Base-by-base conservation (phyloP, 169 alveolate genomes). In the Plasmodium yoelii region DNA sequence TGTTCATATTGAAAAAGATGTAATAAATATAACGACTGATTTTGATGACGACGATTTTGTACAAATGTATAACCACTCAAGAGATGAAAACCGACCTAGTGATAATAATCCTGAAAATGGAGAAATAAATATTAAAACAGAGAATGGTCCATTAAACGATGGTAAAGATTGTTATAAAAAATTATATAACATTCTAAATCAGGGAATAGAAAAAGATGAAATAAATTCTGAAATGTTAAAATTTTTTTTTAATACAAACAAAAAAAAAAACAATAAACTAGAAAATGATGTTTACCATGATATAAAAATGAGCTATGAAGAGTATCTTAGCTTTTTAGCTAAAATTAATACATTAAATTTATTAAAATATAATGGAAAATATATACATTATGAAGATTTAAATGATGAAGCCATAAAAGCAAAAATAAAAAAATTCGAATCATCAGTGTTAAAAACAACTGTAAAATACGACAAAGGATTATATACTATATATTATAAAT, bases 401-500 rank as follows among this genome's bases (percentile, higher is more conserved):
- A 49, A 61, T 10, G 93, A 73, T 5, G 59, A 70, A 34, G 51
- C 59, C 12, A 56, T 55, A 13, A 69, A 77, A 74, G 67, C 26
- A 46, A 68, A 86, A 61, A 71, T 73, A 8, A 60, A 72, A 8
- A 82, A 89, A 44, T 88, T 93, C 26, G 95, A 93, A 73, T 47
- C 53, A 15, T 75, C 92, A 9, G 63, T 93, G 5, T 39, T 93
- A 39, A 87, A 87, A 51, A 91, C 94, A 10, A 72, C 70, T 55
- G 91, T 88, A 56, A 73, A 87, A 57, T 84, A 93, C 61, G 93
- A 90, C 47, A 53, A 67, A 73, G 95, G 91, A 9, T 88, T 49
- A 28, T 90, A 75, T 60, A 82, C 80, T 13, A 80, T 87, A 34
- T 95, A 80, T 60, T 94, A 93, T 44, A 94, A 94, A 73, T 88